Evolutionary conservation across 257 asterid genomes (phyloP), one percentile per base, ranked within the genome.

Genomic region (Knoxia roxburghii): DNA sequence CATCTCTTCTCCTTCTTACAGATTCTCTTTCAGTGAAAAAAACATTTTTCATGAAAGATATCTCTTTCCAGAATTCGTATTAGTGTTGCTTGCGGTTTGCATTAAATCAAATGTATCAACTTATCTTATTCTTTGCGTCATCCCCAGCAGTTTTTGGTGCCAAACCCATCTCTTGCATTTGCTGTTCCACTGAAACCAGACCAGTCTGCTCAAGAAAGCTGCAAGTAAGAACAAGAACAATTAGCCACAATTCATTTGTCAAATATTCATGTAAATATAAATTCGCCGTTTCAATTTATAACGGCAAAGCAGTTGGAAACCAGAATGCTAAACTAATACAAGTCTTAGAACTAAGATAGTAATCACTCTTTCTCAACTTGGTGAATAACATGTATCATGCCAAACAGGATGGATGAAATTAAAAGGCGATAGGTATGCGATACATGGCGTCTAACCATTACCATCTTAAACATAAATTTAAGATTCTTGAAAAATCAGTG

Each of bases 181-280:
- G 96, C 66, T 85, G 81, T 75, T 93, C 89, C 21, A 93, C 87
- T 0, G 97, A 84, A 71, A 90, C 97, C 53, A 93, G 83, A 43
- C 96, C 96, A 1, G 95, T 93, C 75, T 90, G 92, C 30, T 87
- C 86, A 50, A 90, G 92, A 80, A 90, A 93, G 72, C 97, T 88
- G 78, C 75, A 65, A 57, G 73, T 15, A 61, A 73, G 49, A 71
- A 17, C 17, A 49, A 15, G 10, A 41, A 49, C 35, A 26, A 24
- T 24, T 4, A 43, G 2, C 11, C 30, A 48, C 13, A 23, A 33
- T 46, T 50, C 12, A 10, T 46, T 45, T 7, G n/a, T 23, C 13
- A 21, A 33, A 72, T 15, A 2, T 23, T 9, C 21, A 27, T 37
- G 2, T 26, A 40, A 50, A 18, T n/a, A 37, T 15, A 20, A 20